These are phyloP conservation scores for Boletus reticuloceps DNA, from an alignment of 768 basidiomycete species.

Conservation along the genomic window DNA sequence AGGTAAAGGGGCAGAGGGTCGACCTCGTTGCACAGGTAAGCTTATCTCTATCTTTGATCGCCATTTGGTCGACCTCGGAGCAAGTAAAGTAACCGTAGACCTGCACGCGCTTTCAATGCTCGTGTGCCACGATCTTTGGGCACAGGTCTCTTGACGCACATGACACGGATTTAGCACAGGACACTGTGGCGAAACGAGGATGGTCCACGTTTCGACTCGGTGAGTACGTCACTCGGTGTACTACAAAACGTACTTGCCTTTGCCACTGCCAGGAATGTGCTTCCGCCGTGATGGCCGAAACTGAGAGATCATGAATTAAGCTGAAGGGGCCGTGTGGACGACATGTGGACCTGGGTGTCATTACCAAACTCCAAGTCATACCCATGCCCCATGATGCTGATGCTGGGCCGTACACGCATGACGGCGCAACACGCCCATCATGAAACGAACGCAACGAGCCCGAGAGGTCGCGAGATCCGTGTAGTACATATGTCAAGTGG, in stretches of 20 bases:
- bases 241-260: background rate
- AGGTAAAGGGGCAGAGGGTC: background rate
- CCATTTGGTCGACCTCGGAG: background rate
- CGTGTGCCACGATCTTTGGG: background rate
- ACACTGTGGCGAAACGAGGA: background rate
- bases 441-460: background rate
- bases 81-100: background rate
- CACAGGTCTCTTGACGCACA: background rate
- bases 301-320: no score
- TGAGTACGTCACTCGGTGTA: background rate
- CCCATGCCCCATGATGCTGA: background rate
- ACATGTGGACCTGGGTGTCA: background rate
- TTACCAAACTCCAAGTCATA: background rate
- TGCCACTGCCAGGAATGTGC: background rate
- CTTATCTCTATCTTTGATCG: conserved; percentile 6
- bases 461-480: background rate
- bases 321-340: background rate
- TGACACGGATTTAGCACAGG: background rate
- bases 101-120: background rate
- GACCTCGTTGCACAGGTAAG: background rate
- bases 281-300: conserved; percentile 4
- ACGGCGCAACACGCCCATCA: background rate
- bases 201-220: background rate
- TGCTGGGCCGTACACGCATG: background rate
- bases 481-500: background rate